These are phyloP conservation scores for Scheffersomyces illinoinensis DNA, from an alignment of 1,139 yeast species.

Conservation along the genomic window DNA sequence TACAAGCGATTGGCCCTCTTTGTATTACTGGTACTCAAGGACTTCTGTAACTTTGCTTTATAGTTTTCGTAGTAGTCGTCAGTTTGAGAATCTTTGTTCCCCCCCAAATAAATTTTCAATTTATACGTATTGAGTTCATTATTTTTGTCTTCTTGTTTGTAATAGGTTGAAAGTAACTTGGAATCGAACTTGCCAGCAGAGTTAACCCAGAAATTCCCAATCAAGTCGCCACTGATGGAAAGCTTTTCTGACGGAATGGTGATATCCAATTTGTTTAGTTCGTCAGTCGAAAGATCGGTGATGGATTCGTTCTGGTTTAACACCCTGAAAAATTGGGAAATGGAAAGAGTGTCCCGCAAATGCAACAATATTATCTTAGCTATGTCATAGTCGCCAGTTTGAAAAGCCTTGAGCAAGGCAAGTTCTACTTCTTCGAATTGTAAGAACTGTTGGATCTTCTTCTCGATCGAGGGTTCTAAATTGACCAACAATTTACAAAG, in stretches of 20 bases:
- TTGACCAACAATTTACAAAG: constrained; percentile 67
- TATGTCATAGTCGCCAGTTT: constrained; percentile 65
- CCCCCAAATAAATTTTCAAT: constrained; percentile 16
- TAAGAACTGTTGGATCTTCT: constrained; percentile 64
- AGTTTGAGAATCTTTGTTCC: constrained; percentile 7
- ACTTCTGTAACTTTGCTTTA: constrained; percentile 24
- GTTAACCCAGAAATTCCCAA: constrained; percentile 44
- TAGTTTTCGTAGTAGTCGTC: constrained; percentile 26
- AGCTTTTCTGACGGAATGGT: constrained; percentile 16
- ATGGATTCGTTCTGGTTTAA: constrained; percentile 40
- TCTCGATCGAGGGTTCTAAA: constrained; percentile 65
- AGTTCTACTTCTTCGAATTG: constrained; percentile 71
- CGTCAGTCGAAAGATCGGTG: constrained; percentile 16
- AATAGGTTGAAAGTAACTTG: constrained; percentile 29
- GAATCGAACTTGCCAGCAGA: constrained; percentile 28
- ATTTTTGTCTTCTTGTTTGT: constrained; percentile 34
- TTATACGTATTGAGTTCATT: constrained; percentile 23
- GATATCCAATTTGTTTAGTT: constrained; percentile 11
- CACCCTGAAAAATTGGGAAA: constrained; percentile 42
- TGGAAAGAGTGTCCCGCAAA: constrained; percentile 41
- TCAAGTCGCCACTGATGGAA: constrained; percentile 38
- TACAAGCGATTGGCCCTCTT: constrained; percentile 29
- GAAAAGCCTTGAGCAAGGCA: constrained; percentile 70
- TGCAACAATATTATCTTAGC: constrained; percentile 59
- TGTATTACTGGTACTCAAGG: constrained; percentile 22